Evolutionary conservation across 345 rosid genomes (phyloP).

Genomic region (Psidium guajava): DNA sequence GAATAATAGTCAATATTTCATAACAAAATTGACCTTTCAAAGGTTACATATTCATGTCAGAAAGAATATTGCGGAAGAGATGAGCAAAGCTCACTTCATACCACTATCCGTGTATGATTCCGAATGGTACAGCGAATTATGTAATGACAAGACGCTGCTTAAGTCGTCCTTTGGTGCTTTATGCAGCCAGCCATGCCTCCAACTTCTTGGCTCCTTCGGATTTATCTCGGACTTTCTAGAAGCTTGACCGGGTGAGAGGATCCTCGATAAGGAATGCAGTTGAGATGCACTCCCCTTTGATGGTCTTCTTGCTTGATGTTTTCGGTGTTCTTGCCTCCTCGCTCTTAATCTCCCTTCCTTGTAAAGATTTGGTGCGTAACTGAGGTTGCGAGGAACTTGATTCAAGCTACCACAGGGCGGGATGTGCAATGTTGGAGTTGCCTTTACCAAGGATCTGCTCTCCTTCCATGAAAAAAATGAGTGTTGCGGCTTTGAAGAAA

Average conservation of each 20-base stretch:
- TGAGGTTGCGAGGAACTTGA: conserved; percentile 14
- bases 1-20: neutral
- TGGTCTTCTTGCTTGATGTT: conserved; percentile 12
- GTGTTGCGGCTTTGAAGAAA: conserved; percentile 38
- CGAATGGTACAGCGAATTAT: conserved; percentile 11
- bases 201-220: conserved; percentile 2
- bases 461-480: conserved; percentile 48
- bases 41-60: neutral
- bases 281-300: conserved; percentile 26
- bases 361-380: conserved; percentile 16
- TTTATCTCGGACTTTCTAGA: neutral
- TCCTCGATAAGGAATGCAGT: conserved; percentile 28
- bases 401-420: conserved; percentile 4
- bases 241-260: conserved; percentile 9
- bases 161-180: conserved; percentile 31
- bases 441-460: conserved; percentile 17
- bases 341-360: conserved; percentile 31
- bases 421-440: neutral
- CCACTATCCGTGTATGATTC: conserved; percentile 12
- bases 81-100: neutral
- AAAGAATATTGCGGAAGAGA: neutral
- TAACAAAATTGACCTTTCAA: conserved; percentile 8
- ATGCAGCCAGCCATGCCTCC: neutral
- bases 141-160: conserved; percentile 49
- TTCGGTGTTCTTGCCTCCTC: conserved; percentile 8